phyloP scores from a whole-genome alignment of 2,329 filamentous ascomycete genomes.

The Pseudogymnoascus pannorum region DNA sequence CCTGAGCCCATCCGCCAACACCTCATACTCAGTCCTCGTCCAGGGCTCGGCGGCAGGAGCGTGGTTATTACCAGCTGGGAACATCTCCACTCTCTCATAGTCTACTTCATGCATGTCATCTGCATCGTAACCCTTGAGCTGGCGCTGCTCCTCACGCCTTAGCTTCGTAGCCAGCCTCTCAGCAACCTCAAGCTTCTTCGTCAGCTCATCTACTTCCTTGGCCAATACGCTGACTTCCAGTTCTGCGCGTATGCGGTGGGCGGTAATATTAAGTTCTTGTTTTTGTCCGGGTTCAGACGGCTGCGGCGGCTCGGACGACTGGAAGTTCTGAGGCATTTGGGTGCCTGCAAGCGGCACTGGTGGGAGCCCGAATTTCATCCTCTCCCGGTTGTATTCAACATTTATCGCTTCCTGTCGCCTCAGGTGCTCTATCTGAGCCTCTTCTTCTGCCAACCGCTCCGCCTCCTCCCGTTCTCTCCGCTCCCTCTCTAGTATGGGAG shows the following conservation, averaged over 20 bases:
- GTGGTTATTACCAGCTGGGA: slow-evolving; percentile 15
- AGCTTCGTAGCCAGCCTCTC: not conserved
- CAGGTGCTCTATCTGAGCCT: not conserved
- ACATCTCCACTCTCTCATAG: slow-evolving; percentile 13
- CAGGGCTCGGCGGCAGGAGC: not conserved
- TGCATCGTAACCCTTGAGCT: not conserved
- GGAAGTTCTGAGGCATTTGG: not conserved
- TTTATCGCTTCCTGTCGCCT: not conserved
- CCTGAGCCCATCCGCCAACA: slow-evolving; percentile 5
- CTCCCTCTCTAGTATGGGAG: not conserved
- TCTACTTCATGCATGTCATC: not conserved
- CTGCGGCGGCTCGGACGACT: not conserved
- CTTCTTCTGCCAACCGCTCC: not conserved
- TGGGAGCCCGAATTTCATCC: not conserved
- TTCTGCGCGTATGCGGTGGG: not conserved
- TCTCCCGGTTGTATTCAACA: not conserved
- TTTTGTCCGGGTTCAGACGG: not conserved
- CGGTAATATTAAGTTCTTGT: not conserved
- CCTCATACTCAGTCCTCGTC: slow-evolving; percentile 1
- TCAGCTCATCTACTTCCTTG: not conserved
- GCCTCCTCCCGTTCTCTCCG: not conserved
- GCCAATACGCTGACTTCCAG: not conserved
- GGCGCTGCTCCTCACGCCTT: not conserved
- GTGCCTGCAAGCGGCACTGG: not conserved
- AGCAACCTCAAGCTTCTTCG: not conserved